Conservation (phyloP, 208 protist genomes). For the Leishmania amazonensis region DNA sequence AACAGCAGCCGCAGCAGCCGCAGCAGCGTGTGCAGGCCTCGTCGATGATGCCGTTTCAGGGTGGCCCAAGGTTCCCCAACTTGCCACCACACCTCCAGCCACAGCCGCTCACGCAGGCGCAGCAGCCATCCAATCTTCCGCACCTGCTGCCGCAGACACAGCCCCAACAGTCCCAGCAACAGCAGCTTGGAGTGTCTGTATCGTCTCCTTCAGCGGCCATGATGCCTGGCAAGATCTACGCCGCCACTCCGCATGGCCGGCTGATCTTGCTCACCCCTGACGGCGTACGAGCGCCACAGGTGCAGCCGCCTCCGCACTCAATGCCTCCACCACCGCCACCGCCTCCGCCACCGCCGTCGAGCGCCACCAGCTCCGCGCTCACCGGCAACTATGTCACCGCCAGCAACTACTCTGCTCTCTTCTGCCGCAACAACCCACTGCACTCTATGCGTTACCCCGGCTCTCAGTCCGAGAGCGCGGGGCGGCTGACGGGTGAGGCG, state of each 20-base stretch:
- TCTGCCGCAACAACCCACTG: conserved; percentile 20
- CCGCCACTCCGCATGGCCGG: conserved; percentile 7
- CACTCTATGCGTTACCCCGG: conserved; percentile 11
- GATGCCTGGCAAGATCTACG: conserved; percentile 3
- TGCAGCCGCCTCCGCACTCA: neutral
- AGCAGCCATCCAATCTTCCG: neutral
- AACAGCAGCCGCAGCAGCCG: neutral
- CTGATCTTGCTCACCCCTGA: conserved; percentile 6
- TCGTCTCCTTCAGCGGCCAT: neutral
- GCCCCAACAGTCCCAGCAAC: neutral
- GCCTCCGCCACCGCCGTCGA: conserved; percentile 7
- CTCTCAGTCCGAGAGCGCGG: neutral
- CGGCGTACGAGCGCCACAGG: neutral
- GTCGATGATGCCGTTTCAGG: neutral
- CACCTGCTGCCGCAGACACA: neutral
- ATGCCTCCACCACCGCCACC: conserved; percentile 4
- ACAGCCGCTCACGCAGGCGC: neutral
- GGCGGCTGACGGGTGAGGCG: neutral
- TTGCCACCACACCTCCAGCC: conserved; percentile 13
- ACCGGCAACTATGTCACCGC: conserved; percentile 10
- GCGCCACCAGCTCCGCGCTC: neutral
- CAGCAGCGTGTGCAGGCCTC: neutral
- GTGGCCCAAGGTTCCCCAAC: conserved; percentile 5
- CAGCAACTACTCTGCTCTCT: conserved; percentile 14
- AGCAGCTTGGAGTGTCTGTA: neutral